A percentile compares a stretch with the other conserved stretches of the same genome.
Conservation (phyloP, 2,329 filamentous ascomycete species). For the Hansfordia pulvinata region DNA sequence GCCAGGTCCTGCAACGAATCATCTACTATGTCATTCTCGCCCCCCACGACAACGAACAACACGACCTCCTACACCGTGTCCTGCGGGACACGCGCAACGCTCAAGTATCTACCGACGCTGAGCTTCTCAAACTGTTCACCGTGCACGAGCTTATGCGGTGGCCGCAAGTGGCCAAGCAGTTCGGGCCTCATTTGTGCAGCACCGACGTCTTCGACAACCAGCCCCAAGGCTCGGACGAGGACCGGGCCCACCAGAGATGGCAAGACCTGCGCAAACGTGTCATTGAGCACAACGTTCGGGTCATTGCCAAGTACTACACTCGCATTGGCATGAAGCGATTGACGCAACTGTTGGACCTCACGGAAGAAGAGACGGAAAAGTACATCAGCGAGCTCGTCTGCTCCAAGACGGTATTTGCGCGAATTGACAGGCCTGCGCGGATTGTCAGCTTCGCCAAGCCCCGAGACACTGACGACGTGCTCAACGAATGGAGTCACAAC, state of each 20-base stretch:
- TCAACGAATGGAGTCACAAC: conserved; percentile 98
- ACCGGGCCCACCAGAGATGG: conserved; percentile 78
- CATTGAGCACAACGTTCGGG: conserved; percentile 97
- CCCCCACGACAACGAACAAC: conserved; percentile 96
- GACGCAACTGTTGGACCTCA: conserved; percentile 80
- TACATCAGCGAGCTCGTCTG: conserved; percentile 97
- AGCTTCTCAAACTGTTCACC: conserved; percentile 88
- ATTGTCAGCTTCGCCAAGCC: conserved; percentile 93
- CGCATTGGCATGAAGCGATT: conserved; percentile 87
- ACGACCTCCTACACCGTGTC: conserved; percentile 89
- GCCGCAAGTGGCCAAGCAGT: conserved; percentile 83
- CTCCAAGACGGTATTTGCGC: conserved; percentile 94
- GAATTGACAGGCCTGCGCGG: conserved; percentile 87
- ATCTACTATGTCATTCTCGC: conserved; percentile 97
- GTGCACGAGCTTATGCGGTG: conserved; percentile 96
- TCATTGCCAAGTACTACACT: conserved; percentile 97
- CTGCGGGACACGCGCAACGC: conserved; percentile 72
- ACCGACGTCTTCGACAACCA: conserved; percentile 80
- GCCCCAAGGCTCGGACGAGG: conserved; percentile 51
- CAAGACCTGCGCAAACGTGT: conserved; percentile 93
- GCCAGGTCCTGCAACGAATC: conserved; percentile 79
- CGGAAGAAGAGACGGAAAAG: conserved; percentile 94
- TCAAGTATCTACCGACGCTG: conserved; percentile 65
- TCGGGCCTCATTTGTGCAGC: conserved; percentile 72
- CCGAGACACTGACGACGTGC: conserved; percentile 82